Conservation (phyloP, 2,329 filamentous ascomycete species). For the Apiospora malaysiana region DNA sequence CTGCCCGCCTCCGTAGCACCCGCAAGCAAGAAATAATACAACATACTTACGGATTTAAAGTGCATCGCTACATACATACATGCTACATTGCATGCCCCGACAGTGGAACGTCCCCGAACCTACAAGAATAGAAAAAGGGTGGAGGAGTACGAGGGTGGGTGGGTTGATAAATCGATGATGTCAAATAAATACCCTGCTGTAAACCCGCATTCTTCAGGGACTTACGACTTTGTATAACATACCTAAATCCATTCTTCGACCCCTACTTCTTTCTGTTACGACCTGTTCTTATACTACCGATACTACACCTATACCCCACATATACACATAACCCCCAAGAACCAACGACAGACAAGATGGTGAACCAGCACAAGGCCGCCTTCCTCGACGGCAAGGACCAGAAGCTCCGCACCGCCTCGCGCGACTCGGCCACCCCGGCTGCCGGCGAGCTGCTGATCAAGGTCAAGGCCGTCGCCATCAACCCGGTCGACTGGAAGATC, state of each 20-base stretch:
- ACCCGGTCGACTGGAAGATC: constrained; percentile 45
- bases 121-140: constrained; percentile 7
- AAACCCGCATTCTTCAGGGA: not conserved
- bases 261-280: not conserved
- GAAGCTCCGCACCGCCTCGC: constrained; percentile 1
- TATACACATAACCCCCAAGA: not conserved
- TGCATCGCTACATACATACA: not conserved
- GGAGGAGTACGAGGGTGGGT: not conserved
- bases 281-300: not conserved
- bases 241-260: too few species aligned
- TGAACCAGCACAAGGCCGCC: constrained; percentile 21
- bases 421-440: constrained; percentile 3
- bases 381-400: constrained; percentile 19
- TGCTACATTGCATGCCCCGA: not conserved
- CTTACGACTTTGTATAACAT: not conserved
- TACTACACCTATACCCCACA: not conserved
- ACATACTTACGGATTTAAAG: constrained; percentile 4
- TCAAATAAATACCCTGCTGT: constrained; percentile 2
- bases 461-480: constrained; percentile 38
- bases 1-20: not conserved
- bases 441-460: constrained; percentile 26
- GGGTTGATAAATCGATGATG: not conserved
- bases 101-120: constrained; percentile 1
- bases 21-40: too few species aligned
- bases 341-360: constrained; percentile 6